These are phyloP conservation scores for Tolypocladium guangdongense DNA, from an alignment of 2,329 filamentous ascomycete species.

Conservation along the genomic window DNA sequence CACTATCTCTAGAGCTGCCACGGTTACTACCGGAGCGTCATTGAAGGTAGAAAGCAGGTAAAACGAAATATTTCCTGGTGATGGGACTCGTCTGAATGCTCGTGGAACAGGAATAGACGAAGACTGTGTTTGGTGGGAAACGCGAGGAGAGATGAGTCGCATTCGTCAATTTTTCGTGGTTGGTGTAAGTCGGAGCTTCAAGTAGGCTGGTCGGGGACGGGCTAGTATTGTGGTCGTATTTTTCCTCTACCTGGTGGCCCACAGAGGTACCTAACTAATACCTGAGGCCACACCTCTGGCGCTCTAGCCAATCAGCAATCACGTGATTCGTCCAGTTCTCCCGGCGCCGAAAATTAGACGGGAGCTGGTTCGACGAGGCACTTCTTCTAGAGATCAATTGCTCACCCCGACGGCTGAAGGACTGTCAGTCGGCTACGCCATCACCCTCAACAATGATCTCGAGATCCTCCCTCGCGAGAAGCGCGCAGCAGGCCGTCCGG, in stretches of 20 bases:
- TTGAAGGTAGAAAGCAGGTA: conserved; percentile 27
- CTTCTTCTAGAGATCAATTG: conserved; percentile 29
- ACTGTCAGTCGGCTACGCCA: conserved; percentile 45
- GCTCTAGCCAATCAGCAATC: conserved; percentile 10
- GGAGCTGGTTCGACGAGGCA: conserved; percentile 30
- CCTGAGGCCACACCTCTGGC: background rate
- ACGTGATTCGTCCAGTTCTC: conserved; percentile 23
- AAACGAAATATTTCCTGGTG: background rate
- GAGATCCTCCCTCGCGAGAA: conserved; percentile 48
- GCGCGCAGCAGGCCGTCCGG: conserved; percentile 46
- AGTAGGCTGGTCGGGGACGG: conserved; percentile 7
- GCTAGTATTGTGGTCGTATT: background rate
- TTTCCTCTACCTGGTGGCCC: background rate
- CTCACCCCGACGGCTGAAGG: conserved; percentile 28
- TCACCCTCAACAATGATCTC: conserved; percentile 50
- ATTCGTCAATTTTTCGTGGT: conserved; percentile 9
- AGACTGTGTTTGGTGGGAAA: background rate
- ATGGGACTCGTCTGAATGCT: background rate
- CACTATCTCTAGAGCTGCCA: conserved; percentile 68
- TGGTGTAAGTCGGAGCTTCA: conserved; percentile 6
- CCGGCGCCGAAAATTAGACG: conserved; percentile 32
- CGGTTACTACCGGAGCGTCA: conserved; percentile 58
- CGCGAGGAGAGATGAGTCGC: conserved; percentile 1
- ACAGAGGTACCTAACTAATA: background rate
- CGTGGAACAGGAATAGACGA: background rate